Evolutionary conservation across 2,329 filamentous ascomycete genomes (phyloP), one percentile per base, ranked within the genome.

Genomic region (Dactylellina drechsleri): DNA sequence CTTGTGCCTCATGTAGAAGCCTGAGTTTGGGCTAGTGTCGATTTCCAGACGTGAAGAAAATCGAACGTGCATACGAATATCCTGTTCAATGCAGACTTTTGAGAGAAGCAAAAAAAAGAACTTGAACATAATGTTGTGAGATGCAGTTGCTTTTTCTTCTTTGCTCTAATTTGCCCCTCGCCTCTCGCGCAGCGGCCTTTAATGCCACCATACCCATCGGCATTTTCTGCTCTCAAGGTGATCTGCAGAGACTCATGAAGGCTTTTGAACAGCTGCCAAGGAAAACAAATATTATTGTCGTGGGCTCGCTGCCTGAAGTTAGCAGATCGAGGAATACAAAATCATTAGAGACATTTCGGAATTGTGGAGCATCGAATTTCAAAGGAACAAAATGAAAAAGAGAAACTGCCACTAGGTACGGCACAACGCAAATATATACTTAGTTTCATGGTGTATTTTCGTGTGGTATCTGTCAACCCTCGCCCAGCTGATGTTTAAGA

Each of bases 1-100:
- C 41, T 23, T 16, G 20, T 8, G 26, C 18, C 2, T 36, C 47
- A 60, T 49, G 57, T 60, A 16, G 7, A 36, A 61, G 20, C 10
- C 66, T 62, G 45, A 23, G 31, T 28, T 64, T 71, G 49, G 58
- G 66, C 31, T 71, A 71, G 66, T 58, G 58, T 62, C 66, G 66
- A 71, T 71, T 71, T 70, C 36, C 45, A 59, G 59, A 71, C 66
- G 66, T 71, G 66, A 71, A 71, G 20, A 59, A 71, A 71, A 71
- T 71, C 66, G 52, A 64, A 28, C 66, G 61, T 65, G 58, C 66
- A 70, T 58, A 40, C 23, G 31, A 36, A 36, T 36, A 71, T 28
- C 18, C 23, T 36, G 23, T 53, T 12, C 41, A 56, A 62, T 56
- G 28, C 23, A 18, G 26, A 36, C 57, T 54, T 26, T 4, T 2